Evolutionary conservation across 805 yeast genomes (phyloP), one percentile per base, ranked within the genome.

Genomic region (Barnettozyma californica): DNA sequence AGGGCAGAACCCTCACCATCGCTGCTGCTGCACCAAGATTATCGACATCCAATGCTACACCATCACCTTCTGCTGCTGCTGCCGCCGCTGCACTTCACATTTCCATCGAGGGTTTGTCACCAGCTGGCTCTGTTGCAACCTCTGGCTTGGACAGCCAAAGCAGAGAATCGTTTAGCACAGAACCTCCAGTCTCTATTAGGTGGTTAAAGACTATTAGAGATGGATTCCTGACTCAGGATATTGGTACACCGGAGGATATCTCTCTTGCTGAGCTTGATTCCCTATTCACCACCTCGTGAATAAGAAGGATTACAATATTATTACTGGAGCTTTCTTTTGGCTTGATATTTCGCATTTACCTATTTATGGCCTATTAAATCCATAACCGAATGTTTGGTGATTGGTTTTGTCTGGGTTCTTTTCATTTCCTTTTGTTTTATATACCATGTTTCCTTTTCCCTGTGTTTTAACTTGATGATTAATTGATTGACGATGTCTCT

Each of bases 21-120:
- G 92, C 92, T 20, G 90, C 90, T 11, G 89, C 88, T 23, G 87
- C 92, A 31, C 94, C 94, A 49, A 73, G 92, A 59, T 77, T 84
- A 10, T 83, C 89, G n/a, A 78, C 80, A 53, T 71, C 77, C 31
- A 75, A 82, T 5, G 67, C 77, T 46, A 71, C 80, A 7, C 80
- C 76, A 51, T 70, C 80, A 35, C 81, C 85, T 10, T 74, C 74
- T 49, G 84, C 87, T 7, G 86, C 85, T 9, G 86, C 86, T 13
- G 85, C 87, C 2, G 87, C 84, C 31, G 87, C 89, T 37, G 88
- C 87, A 21, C 70, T 84, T 45, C 84, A 84, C 53, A 84, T 83
- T 14, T 84, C 85, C 42, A 83, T 84, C 34, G 75, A 76, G 60
- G 77, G 77, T 44, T 65, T 80, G 57, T 66, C 68, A 42, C 68